These are phyloP conservation scores for Trichocladium uniseriatum DNA, from an alignment of 495 filamentous ascomycete genomes.

Conservation along the genomic window DNA sequence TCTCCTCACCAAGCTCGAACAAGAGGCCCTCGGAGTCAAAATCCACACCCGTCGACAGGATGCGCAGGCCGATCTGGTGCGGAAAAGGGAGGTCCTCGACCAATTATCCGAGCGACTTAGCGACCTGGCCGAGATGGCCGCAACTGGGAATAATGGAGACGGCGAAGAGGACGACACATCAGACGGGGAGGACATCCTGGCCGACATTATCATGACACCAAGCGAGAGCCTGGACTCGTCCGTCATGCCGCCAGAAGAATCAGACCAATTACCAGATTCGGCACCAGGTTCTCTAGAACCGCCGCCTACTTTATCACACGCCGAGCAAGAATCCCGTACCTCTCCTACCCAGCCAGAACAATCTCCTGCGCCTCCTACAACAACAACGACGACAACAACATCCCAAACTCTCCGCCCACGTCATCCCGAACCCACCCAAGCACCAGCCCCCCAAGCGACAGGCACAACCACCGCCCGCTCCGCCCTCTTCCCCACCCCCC, in stretches of 20 bases:
- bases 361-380: conserved; percentile 2
- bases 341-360: neutral
- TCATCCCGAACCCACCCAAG: conserved; percentile 5
- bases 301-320: neutral
- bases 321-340: neutral
- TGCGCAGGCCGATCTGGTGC: conserved; percentile 55
- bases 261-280: conserved; percentile 3
- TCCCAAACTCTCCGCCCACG: conserved; percentile 21
- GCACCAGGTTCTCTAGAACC: conserved; percentile 7
- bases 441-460: conserved; percentile 6
- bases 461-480: conserved; percentile 13
- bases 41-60: conserved; percentile 55
- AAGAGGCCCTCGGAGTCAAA: conserved; percentile 56
- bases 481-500: conserved; percentile 29
- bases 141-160: conserved; percentile 17
- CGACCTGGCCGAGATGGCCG: conserved; percentile 50
- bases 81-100: conserved; percentile 51
- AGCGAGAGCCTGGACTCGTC: conserved; percentile 39
- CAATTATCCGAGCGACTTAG: conserved; percentile 51
- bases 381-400: conserved; percentile 15
- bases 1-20: conserved; percentile 68
- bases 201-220: conserved; percentile 37
- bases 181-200: conserved; percentile 44
- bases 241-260: conserved; percentile 14
- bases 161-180: conserved; percentile 25